A percentile compares a stretch with the other conserved stretches of the same genome.
These are phyloP conservation scores for Fraxinus nigra DNA, from an alignment of 305 asterid genomes.

Conservation along the genomic window DNA sequence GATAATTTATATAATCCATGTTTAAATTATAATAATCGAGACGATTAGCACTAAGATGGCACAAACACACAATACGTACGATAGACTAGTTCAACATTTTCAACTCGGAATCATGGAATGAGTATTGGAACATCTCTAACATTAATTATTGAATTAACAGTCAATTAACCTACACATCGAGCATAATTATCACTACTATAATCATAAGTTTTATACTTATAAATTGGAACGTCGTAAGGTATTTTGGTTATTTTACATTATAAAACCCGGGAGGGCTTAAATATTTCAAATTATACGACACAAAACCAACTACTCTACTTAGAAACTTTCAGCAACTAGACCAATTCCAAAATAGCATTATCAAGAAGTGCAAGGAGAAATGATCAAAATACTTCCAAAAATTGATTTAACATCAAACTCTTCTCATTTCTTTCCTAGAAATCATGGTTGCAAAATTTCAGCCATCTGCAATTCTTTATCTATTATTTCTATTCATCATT, in stretches of 20 bases:
- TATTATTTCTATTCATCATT: conserved; percentile 31
- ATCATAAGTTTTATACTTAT: not conserved
- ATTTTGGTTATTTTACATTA: conserved; percentile 19
- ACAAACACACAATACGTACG: not conserved
- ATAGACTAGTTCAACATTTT: conserved; percentile 15
- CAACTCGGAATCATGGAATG: not conserved
- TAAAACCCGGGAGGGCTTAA: conserved; percentile 14
- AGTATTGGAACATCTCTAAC: conserved; percentile 14
- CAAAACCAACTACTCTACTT: conserved; percentile 56
- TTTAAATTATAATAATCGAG: not conserved
- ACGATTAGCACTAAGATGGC: not conserved
- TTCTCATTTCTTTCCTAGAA: conserved; percentile 16
- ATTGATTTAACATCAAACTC: conserved; percentile 23
- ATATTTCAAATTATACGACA: conserved; percentile 31
- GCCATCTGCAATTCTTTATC: conserved; percentile 24
- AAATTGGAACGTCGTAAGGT: conserved; percentile 6
- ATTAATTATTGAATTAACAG: not conserved
- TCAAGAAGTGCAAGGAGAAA: conserved; percentile 32
- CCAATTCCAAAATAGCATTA: conserved; percentile 27
- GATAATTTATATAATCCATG: conserved; percentile 6
- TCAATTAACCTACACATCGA: not conserved
- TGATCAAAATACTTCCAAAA: conserved; percentile 35
- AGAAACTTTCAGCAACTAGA: conserved; percentile 57
- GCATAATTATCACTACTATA: not conserved
- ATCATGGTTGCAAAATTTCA: conserved; percentile 45